Evolutionary conservation across 441 rosid species (phyloP), one percentile per base, ranked within the genome.

Genomic region (Gossypium gossypioides): DNA sequence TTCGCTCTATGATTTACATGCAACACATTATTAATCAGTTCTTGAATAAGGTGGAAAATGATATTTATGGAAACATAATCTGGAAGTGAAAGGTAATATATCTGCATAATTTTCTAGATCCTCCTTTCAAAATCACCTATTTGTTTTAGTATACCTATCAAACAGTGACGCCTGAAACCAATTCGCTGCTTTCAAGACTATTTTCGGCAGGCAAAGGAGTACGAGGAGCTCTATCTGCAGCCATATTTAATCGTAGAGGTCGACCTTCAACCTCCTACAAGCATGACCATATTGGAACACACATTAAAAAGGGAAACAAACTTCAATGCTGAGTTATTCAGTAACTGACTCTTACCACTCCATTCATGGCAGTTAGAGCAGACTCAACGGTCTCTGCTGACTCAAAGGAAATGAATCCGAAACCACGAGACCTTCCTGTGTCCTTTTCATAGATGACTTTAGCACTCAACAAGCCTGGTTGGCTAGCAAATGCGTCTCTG

Each of bases 231-330:
- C 84, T 92, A 60, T 86, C 89, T 0, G 84, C 72, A 21, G 97
- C 97, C 73, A 87, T 5, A 55, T 85, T 91, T 81, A 92, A 79
- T 74, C 97, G 83, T 79, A 92, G 57, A 29, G 94, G 91, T 59
- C 99, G 84, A n/a, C 96, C 99, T 83, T 95, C 93, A 24, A 92
- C 85, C 82, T 89, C 99, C 99, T 92, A 67, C 56, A 78, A 69
- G 60, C 34, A 67, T 10, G 68, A 25, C 34, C 37, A 65, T 64
- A 58, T 4, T 22, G 56, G 63, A 68, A 3, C 52, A 64, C 21
- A 9, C 10, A 73, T 21, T 63, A 22, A 65, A 19, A 74, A 71
- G 59, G 25, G 8, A 72, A 55, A 64, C 48, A 65, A 13, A 10
- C 66, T 57, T 32, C 9, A 75, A 58, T 21, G 9, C 13, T 62